Evolutionary conservation across 2,329 filamentous ascomycete genomes (phyloP), one percentile per base, ranked within the genome.

Genomic region (Aspergillus unguis): DNA sequence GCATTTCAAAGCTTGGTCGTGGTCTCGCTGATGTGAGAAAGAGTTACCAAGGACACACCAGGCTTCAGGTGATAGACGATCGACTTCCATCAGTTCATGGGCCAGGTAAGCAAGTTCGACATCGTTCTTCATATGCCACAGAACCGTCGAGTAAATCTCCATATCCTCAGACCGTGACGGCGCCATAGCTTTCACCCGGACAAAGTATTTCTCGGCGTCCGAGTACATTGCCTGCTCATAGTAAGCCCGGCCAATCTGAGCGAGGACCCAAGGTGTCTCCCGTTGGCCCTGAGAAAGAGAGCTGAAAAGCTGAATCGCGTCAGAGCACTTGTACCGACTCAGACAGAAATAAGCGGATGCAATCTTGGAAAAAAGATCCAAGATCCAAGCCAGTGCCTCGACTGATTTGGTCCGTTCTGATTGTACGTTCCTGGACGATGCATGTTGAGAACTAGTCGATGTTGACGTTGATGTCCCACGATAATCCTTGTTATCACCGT

Each of bases 1-100:
- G 70, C 94, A 96, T 59, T 87, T 86, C 45, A 99, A 79, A 9
- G 95, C 94, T 72, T 96, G 90, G 64, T 99, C 94, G 59, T 96
- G 92, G 65, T 99, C 92, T 53, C 90, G 84, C 55, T 91, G 86
- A 28, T 96, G 80, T 1, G 94, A 96, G 79, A 92, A 96, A 1
- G 92, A 92, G 66, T 99, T 99, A 5, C 94, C 94, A 52, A 97
- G 76, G 0, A 91, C 90, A 66, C 92, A 96, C 95, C 94, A 99
- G 3, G 94, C 91, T 71, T 99, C 88, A 1, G 94, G 92, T 0
- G 92, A 92, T 58, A 94, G 80, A 75, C 92, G 94, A 54, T 91
- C 88, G 11, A 88, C 79, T 59, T 96, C 92, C 47, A 95, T 82
- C 37, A 97, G 79, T 64, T 95, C 90, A 65, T 97, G 92, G 0